Conservation (phyloP, 345 rosid genomes). For the Linum trigynum region DNA sequence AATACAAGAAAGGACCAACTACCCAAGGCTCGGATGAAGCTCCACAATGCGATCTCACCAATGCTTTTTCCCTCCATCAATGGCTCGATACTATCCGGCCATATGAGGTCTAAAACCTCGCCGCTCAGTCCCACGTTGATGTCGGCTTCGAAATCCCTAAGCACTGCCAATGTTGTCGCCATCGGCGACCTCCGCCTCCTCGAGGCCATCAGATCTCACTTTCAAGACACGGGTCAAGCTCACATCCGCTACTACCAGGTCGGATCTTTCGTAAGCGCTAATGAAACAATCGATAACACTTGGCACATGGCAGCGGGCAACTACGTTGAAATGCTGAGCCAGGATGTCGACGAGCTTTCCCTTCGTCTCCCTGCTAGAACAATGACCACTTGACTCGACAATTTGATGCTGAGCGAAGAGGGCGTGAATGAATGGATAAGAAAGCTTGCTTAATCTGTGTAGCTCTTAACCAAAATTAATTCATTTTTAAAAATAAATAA, state of each 20-base stretch:
- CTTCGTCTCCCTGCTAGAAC: too few species aligned
- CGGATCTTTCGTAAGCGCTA: slow-evolving; percentile 49
- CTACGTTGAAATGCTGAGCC: too few species aligned
- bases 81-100: slow-evolving; percentile 84
- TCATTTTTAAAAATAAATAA: too few species aligned
- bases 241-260: slow-evolving; percentile 79
- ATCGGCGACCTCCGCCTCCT: slow-evolving; percentile 92
- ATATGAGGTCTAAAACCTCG: slow-evolving; percentile 89
- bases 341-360: too few species aligned
- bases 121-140: slow-evolving; percentile 89
- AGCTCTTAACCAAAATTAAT: too few species aligned
- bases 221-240: slow-evolving; percentile 51
- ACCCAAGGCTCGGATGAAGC: slow-evolving; percentile 70
- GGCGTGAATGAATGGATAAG: too few species aligned
- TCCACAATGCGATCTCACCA: slow-evolving; percentile 81
- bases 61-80: slow-evolving; percentile 89
- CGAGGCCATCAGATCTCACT: slow-evolving; percentile 88
- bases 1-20: too few species aligned
- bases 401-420: too few species aligned
- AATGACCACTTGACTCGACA: too few species aligned
- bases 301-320: too few species aligned
- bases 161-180: slow-evolving; percentile 92
- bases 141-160: slow-evolving; percentile 95
- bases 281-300: too few species aligned
- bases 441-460: too few species aligned